Percentiles rank a stretch among this genome's conserved stretches.
These are phyloP conservation scores for Fraxinus floribunda DNA, from an alignment of 305 asterid species.

Conservation along the genomic window DNA sequence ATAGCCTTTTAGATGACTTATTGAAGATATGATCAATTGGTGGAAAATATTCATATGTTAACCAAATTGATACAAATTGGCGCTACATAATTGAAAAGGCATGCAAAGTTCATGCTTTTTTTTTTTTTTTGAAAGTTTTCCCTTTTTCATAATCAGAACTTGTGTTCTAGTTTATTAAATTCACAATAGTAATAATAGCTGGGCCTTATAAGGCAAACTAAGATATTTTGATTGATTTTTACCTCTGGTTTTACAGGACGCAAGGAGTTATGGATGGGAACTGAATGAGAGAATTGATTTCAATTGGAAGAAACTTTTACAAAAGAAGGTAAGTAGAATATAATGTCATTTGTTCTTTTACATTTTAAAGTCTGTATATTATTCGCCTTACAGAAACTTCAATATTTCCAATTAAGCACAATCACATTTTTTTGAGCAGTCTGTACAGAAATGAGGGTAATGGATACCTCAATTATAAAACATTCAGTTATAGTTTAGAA, in stretches of 20 bases:
- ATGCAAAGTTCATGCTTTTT: not conserved
- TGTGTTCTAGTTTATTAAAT: not conserved
- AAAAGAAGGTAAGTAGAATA: conserved; percentile 63
- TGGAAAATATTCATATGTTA: not conserved
- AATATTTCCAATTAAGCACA: not conserved
- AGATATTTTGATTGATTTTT: not conserved
- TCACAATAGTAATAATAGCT: not conserved
- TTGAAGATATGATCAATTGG: not conserved
- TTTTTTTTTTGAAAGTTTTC: not conserved
- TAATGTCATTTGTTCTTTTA: conserved; percentile 5
- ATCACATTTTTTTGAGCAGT: not conserved
- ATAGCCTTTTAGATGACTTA: not conserved
- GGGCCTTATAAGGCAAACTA: not conserved
- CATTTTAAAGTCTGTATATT: not conserved
- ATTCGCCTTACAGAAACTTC: not conserved
- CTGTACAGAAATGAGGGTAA: not conserved
- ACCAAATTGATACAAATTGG: not conserved
- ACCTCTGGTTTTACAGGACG: conserved; percentile 58
- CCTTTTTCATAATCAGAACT: not conserved
- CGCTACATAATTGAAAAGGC: not conserved
- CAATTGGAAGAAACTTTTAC: conserved; percentile 95
- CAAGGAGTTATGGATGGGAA: conserved; percentile 94
- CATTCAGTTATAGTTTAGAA: not conserved
- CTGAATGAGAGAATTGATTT: conserved; percentile 70
- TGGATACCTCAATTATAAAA: not conserved